phyloP scores from a whole-genome alignment of 768 basidiomycete genomes.

The Pisolithus sp. region DNA sequence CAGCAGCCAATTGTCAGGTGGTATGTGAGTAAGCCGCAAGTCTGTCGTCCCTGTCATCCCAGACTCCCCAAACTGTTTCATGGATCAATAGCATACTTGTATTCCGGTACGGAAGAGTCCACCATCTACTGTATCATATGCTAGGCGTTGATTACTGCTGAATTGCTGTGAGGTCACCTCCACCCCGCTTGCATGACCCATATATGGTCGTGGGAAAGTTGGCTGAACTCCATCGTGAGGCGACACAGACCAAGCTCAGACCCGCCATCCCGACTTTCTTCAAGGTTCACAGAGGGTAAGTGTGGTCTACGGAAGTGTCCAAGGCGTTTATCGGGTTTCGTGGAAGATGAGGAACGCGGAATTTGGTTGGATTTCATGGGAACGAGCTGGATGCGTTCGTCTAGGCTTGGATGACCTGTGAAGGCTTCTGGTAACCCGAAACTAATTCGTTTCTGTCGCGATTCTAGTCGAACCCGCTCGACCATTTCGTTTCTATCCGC shows the following conservation, averaged over 20 bases:
- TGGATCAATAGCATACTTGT: too few species aligned
- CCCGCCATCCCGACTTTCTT: neutral
- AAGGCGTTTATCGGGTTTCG: neutral
- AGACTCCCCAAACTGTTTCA: too few species aligned
- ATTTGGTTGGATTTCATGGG: conserved; percentile 17
- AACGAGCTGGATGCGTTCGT: conserved; percentile 35
- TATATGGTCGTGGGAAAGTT: conserved; percentile 19
- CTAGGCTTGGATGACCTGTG: conserved; percentile 31
- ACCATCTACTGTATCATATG: too few species aligned
- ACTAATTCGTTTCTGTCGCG: conserved; percentile 12
- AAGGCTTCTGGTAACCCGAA: neutral
- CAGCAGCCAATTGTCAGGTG: too few species aligned
- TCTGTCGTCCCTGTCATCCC: too few species aligned
- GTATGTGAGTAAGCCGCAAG: too few species aligned
- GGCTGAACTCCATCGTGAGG: conserved; percentile 5
- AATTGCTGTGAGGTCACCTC: neutral
- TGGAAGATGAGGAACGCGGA: neutral
- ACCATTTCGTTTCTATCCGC: conserved; percentile 20
- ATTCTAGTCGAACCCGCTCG: conserved; percentile 4
- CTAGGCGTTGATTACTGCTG: neutral
- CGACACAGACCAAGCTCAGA: conserved; percentile 19
- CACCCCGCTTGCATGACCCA: neutral
- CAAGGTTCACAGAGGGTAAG: conserved; percentile 34
- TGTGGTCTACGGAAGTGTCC: conserved; percentile 12
- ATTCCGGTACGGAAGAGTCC: too few species aligned